Base-by-base conservation (phyloP, 805 yeast species). In the Brettanomyces sp. region DNA sequence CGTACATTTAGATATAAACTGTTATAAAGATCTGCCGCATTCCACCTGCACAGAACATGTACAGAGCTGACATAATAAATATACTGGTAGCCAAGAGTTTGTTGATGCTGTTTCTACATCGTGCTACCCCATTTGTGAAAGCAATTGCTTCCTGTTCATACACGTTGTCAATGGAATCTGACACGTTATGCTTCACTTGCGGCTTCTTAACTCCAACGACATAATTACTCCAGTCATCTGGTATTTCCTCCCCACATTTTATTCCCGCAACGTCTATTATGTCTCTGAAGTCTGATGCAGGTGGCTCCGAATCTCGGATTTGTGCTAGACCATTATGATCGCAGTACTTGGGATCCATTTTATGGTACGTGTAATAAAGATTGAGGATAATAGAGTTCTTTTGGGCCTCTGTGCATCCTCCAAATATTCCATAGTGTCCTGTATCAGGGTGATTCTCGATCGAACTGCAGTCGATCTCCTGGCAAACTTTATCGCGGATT, bases 381-480 rank as follows among this genome's bases (percentile, higher is more conserved):
- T 69, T 69, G 47, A 72, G 54, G 4, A 67, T 74, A 47, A 65
- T 69, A 0, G 76, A 70, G 2, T 67, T 54, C 46, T 61, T 60
- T 48, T 71, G 75, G 7, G 55, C 47, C 5, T 58, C 48, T 12
- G 65, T 50, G 51, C 78, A 74, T 37, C 62, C 65, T 0, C 77
- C 65, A 50, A 58, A 69, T 32, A 53, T 50, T 1, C 78, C 78
- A 52, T 71, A 73, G n/a, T 47, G 46, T 0, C 76, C 77, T 4
- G 44, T 46, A 6, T 47, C 39, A 1, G 70, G 67, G 50, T 72
- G 63, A 7, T 65, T 60, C 23, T 45, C 49, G 23, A 74, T 60
- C 3, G 65, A 63, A n/a, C 55, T 55, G 52, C 79, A 74, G 45
- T 70, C 65, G 7, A 66, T 59, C 5, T 54, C 48, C 12, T 57